A percentile compares a stretch with the other conserved stretches of the same genome.
Conservation (phyloP, 495 filamentous ascomycete genomes). For the Penicillium dipodomyicola region DNA sequence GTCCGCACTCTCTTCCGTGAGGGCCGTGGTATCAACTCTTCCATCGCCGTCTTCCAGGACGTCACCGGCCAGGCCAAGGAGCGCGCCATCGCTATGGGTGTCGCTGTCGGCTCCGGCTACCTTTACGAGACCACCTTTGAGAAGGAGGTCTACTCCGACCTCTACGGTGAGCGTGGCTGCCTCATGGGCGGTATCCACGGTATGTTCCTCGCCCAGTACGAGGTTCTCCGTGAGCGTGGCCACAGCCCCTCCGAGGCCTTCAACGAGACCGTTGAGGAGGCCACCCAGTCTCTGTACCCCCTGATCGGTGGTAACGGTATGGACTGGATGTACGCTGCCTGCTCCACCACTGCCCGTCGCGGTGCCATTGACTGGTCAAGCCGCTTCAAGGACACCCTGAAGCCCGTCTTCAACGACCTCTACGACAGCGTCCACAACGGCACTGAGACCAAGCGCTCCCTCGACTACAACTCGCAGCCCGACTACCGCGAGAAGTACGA, state of each 20-base stretch:
- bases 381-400: constrained; percentile 91
- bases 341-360: constrained; percentile 96
- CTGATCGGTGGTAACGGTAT: constrained; percentile 95
- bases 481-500: constrained; percentile 97
- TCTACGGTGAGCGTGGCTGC: constrained; percentile 99
- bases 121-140: constrained; percentile 99
- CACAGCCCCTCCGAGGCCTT: constrained; percentile 97
- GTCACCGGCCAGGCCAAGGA: constrained; percentile 97
- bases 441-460: constrained; percentile 85
- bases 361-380: constrained; percentile 98
- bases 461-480: constrained; percentile 91
- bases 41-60: constrained; percentile 97
- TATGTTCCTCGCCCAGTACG: constrained; percentile 99
- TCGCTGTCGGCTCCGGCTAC: constrained; percentile 94
- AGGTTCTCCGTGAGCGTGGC: constrained; percentile 97
- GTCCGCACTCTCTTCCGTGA: constrained; percentile 97
- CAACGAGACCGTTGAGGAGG: constrained; percentile 99
- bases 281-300: constrained; percentile 95
- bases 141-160: constrained; percentile 99
- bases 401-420: constrained; percentile 96
- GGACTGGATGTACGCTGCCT: constrained; percentile 99
- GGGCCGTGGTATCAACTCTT: constrained; percentile 99
- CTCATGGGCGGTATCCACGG: constrained; percentile 99
- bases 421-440: constrained; percentile 89
- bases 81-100: constrained; percentile 95